phyloP scores from a whole-genome alignment of 768 basidiomycete genomes.

The Pisolithus marmoratus region DNA sequence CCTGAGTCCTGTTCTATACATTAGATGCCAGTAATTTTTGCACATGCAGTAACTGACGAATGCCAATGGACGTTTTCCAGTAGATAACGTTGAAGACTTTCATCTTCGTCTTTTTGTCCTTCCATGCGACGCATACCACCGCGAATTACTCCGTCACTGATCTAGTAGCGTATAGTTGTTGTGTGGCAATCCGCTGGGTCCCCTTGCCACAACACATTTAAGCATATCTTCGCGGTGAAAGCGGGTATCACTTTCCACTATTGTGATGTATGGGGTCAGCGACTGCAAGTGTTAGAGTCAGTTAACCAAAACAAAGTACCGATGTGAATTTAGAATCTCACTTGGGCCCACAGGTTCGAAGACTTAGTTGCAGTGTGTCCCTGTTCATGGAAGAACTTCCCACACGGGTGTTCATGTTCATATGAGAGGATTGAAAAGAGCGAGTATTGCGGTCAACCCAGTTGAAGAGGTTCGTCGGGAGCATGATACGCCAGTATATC shows the following conservation, averaged over 20 bases:
- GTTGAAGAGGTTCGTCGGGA: conserved; percentile 72
- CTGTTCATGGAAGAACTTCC: conserved; percentile 70
- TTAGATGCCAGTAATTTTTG: too few species aligned
- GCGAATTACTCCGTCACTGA: too few species aligned
- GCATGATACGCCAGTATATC: conserved; percentile 89
- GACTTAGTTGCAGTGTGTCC: conserved; percentile 82
- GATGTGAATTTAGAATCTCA: conserved; percentile 24
- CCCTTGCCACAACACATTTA: conserved; percentile 37
- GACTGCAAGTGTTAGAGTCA: conserved; percentile 33
- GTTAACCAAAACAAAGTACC: background rate
- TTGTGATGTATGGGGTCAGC: conserved; percentile 89
- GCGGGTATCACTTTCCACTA: conserved; percentile 31
- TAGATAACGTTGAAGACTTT: too few species aligned
- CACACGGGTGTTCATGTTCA: background rate
- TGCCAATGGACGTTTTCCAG: too few species aligned
- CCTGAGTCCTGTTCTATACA: too few species aligned
- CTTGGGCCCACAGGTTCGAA: conserved; percentile 82
- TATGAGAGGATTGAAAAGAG: conserved; percentile 14
- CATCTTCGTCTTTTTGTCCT: too few species aligned
- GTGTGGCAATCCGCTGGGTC: too few species aligned
- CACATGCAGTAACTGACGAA: too few species aligned
- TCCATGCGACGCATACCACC: too few species aligned
- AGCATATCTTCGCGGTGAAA: too few species aligned
- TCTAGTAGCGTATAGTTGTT: too few species aligned
- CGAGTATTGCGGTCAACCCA: conserved; percentile 71